These are phyloP conservation scores for Cyberlindnera samutprakarnensis DNA, from an alignment of 805 yeast genomes.

Conservation along the genomic window DNA sequence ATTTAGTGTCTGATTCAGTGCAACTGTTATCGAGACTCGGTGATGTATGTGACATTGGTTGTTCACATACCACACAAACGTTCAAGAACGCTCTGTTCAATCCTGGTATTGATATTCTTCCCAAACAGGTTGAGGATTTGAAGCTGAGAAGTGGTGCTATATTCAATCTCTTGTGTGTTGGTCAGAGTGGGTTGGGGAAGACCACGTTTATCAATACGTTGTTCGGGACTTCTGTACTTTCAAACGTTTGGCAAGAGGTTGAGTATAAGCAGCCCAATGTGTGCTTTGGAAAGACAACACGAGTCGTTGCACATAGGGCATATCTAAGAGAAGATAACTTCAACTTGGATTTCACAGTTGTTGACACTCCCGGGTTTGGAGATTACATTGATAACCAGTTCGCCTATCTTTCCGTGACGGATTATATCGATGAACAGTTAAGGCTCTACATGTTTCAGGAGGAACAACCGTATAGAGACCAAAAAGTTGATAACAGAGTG, in stretches of 20 bases:
- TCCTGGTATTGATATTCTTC: conserved; percentile 23
- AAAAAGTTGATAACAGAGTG: conserved; percentile 56
- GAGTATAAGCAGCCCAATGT: conserved; percentile 31
- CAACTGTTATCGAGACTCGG: too few species aligned
- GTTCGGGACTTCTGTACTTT: conserved; percentile 44
- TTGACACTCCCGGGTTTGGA: conserved; percentile 79
- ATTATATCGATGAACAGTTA: conserved; percentile 76
- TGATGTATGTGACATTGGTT: too few species aligned
- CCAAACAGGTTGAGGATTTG: conserved; percentile 23
- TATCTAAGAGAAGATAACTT: conserved; percentile 55
- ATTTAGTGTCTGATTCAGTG: too few species aligned
- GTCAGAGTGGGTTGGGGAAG: conserved; percentile 81
- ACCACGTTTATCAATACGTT: conserved; percentile 76
- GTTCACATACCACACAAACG: too few species aligned
- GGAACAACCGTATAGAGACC: conserved; percentile 57
- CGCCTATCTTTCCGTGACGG: conserved; percentile 61
- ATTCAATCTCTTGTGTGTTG: conserved; percentile 79
- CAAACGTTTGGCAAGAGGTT: conserved; percentile 34
- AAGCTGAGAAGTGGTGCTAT: conserved; percentile 53
- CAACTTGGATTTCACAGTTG: conserved; percentile 49
- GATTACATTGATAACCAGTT: conserved; percentile 56
- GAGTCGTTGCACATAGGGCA: conserved; percentile 31
- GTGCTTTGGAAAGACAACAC: conserved; percentile 28
- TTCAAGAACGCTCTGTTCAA: too few species aligned
- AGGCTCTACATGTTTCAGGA: conserved; percentile 64